Base-by-base conservation (phyloP, 2,329 filamentous ascomycete genomes). In the Colletotrichum somersetense region DNA sequence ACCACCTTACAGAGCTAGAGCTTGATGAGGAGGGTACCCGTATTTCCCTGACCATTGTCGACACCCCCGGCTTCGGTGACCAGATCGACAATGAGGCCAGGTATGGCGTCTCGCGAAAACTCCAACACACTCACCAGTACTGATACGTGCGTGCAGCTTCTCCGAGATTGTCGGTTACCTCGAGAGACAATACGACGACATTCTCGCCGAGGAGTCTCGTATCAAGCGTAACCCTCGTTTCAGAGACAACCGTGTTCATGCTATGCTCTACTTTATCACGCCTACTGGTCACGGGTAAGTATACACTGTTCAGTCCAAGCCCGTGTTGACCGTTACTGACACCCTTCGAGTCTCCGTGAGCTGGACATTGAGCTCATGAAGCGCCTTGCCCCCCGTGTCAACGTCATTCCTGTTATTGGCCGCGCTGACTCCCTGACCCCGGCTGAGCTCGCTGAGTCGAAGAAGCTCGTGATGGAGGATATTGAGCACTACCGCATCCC, bases 171-270 rank as follows among this genome's bases (percentile, higher is more conserved):
- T 97, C 77, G 96, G 95, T 77, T 98, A 97, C 86, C 93, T 99
- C 79, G 96, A 99, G 89, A 91, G 96, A 86, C 96, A 99, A 91
- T 98, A 98, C 85, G 96, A 99, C 85, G 95, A 98, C 83, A 98
- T 99, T 88, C 90, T 99, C 78, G 96, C 96, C 74, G 96, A 98
- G 87, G 96, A 99, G 88, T 98, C 96, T 79, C 94, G 96, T 88
- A 99, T 99, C 89, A 99, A 99, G 93, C 96, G 96, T 95, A 99
- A 99, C 88, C 96, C 96, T 78, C 92, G 96, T 80, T 99, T 99
- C 92, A 92, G 96, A 81, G 96, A 99, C 87, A 98, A 99, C 87
- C 94, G 96, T 87, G 94, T 99, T 61, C 96, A 99, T 81, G 96
- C 95, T 77, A 91, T 99, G 83, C 92, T 99, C 79, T 99, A 99